Evolutionary conservation across 306 rosid species (phyloP), one percentile per base, ranked within the genome.

Genomic region (Vicia faba): DNA sequence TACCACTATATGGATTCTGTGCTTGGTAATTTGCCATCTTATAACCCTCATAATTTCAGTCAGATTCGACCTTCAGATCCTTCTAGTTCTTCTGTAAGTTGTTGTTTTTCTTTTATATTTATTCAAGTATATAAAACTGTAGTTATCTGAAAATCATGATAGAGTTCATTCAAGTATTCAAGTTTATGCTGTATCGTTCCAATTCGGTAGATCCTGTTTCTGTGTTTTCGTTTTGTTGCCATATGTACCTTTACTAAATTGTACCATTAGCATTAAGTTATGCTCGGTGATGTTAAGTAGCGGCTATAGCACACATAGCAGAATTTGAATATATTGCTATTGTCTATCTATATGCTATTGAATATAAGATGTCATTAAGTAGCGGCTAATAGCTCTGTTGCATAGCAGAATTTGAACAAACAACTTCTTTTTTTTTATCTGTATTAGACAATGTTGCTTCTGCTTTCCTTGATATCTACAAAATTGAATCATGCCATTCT

Each of bases 11-110:
- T 89, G 98, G 98, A 91, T 51, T 89, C 96, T 70, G 18, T 82
- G 40, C 86, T 89, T 44, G 96, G 96, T 14, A 87, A 92, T 87
- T 86, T 79, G 91, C 96, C 96, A 54, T 89, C 98, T 3, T 79
- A 79, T 38, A 87, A 92, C 81, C 96, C 98, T 58, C 89, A 92
- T 80, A 92, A 92, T 84, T 92, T 92, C 88, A 92, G 91, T 81
- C 96, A 87, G 76, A 84, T 89, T 70, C 91, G 96, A 29, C 91
- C 96, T 44, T 83, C 91, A 16, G 96, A 92, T 92, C 89, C 96
- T 69, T 84, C 93, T 10, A 83, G 44, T 46, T 91, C 96, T 74
- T 86, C 96, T 64, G 98, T 92, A 65, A 89, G 96, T 77, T 68
- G 1, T 14, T 44, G 2, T 31, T 33, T 6, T 66, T 7, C 26